Conservation (phyloP, 1,139 yeast species). For the Suhomyces taliae region DNA sequence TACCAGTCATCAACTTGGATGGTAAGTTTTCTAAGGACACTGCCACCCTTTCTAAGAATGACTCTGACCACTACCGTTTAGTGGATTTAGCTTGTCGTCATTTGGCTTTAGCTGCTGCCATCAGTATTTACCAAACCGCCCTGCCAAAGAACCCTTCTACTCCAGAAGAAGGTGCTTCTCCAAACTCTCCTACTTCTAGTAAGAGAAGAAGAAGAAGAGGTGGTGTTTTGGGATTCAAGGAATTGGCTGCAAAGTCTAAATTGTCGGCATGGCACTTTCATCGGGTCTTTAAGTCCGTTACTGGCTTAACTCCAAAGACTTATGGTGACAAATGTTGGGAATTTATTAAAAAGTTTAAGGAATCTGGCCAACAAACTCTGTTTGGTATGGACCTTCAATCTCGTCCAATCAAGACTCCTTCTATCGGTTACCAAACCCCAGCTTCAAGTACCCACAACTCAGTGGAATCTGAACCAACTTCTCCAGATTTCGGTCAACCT, state of each 20-base stretch:
- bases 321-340: constrained; percentile 89
- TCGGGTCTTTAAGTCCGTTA: constrained; percentile 80
- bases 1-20: constrained; percentile 29
- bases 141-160: constrained; percentile 16
- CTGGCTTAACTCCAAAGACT: constrained; percentile 84
- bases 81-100: constrained; percentile 83
- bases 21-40: constrained; percentile 28
- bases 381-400: not conserved
- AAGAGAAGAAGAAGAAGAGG: constrained; percentile 72
- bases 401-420: constrained; percentile 7
- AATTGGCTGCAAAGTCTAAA: constrained; percentile 80
- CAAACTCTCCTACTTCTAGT: constrained; percentile 10
- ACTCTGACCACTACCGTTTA: constrained; percentile 66
- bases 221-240: constrained; percentile 86
- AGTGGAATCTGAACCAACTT: constrained; percentile 13
- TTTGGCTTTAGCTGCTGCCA: constrained; percentile 77
- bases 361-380: constrained; percentile 5
- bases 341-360: constrained; percentile 43
- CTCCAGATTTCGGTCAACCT: constrained; percentile 15
- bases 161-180: constrained; percentile 19
- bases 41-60: constrained; percentile 49
- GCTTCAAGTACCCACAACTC: constrained; percentile 3
- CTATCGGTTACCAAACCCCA: constrained; percentile 16
- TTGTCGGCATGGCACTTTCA: constrained; percentile 95
- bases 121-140: constrained; percentile 41